Evolutionary conservation across 495 filamentous ascomycete species (phyloP).

Genomic region (Bathelium albidoporum): DNA sequence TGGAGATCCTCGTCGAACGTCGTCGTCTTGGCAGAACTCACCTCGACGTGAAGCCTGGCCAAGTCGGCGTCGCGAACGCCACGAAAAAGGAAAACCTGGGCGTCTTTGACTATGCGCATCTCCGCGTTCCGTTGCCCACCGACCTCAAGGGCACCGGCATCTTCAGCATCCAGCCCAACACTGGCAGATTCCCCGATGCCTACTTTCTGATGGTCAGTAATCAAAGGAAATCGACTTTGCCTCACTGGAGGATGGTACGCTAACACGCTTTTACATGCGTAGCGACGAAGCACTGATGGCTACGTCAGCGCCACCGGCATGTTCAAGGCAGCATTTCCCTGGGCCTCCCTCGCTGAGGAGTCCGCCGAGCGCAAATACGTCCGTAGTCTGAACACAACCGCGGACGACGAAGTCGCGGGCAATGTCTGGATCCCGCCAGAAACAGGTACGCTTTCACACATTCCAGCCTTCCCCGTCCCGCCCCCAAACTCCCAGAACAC

Average conservation of each 20-base stretch:
- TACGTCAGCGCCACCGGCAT: constrained; percentile 94
- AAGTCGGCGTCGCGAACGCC: constrained; percentile 54
- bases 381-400: constrained; percentile 64
- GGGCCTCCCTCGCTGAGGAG: constrained; percentile 76
- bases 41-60: constrained; percentile 64
- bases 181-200: constrained; percentile 58
- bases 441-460: constrained; percentile 48
- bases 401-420: constrained; percentile 83
- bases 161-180: constrained; percentile 55
- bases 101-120: constrained; percentile 88
- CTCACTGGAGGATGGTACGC: neutral
- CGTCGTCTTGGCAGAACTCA: constrained; percentile 88
- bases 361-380: constrained; percentile 76
- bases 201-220: constrained; percentile 85
- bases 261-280: constrained; percentile 8
- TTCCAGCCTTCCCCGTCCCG: constrained; percentile 5
- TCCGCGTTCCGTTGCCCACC: constrained; percentile 81
- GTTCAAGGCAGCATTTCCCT: constrained; percentile 98
- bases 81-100: constrained; percentile 62
- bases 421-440: constrained; percentile 91
- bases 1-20: constrained; percentile 70
- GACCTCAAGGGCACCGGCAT: constrained; percentile 80
- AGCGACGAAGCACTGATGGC: constrained; percentile 87
- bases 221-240: no score
- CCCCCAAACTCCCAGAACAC: no score